Evolutionary conservation across 164 flowering plant species (phyloP), one percentile per base, ranked within the genome.

Genomic region (Aristolochia fimbriata): DNA sequence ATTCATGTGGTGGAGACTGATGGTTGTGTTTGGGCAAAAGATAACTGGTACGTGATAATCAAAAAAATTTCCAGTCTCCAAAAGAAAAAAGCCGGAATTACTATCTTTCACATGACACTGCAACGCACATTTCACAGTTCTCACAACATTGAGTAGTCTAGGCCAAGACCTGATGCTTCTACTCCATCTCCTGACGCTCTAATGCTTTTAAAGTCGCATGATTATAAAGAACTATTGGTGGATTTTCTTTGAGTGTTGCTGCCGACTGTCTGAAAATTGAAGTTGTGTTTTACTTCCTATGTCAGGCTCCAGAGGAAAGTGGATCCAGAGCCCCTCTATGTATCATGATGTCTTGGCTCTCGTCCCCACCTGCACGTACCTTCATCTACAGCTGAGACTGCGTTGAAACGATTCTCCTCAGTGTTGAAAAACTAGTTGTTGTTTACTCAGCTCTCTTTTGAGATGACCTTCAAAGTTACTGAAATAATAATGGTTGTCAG

Each of bases 1-100:
- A 74, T 82, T 77, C 97, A 93, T 71, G 89, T 81, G 47, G 97
- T 93, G 51, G 97, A 93, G 69, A 86, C 94, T 47, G 81, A 82
- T 68, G 91, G 90, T 56, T 86, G 96, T 75, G 76, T 68, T 69
- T 93, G 98, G 98, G 83, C 90, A 21, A 69, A 71, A 49, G 88
- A 85, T 15, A 93, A 93, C 65, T 90, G 98, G 98, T 90, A 65
- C 74, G 83, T 62, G 12, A n/a, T 17, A 15, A 10, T 37, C 14
- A 17, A 30, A 9, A 52, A 23, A 23, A 22, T 5, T 24, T 2
- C 15, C 15, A 10, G 23, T 51, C 14, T 22, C 56, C 0, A 50
- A n/a, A 22, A 22, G 17, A 14, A 10, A 13, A 24, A 15, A 31
- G 16, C 15, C 31, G 31, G 14, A 33, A 56, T 11, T 19, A 15